Base-by-base conservation (phyloP, 164 flowering plant species). In the Dillenia suffruticosa region DNA sequence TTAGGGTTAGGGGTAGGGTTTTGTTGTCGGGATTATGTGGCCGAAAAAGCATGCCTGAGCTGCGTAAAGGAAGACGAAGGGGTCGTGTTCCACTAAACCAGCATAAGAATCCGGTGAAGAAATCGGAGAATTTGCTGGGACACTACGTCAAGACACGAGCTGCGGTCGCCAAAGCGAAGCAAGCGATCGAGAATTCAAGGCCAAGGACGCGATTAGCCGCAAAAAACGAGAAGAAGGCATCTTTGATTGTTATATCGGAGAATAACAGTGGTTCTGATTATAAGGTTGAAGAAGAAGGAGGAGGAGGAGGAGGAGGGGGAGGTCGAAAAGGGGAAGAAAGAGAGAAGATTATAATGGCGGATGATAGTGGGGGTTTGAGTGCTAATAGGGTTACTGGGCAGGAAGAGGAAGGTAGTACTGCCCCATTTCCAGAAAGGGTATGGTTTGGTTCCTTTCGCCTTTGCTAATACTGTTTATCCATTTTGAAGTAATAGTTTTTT, bases 401-500 rank as follows among this genome's bases (percentile, higher is more conserved):
- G 64, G 91, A 88, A 60, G 92, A 88, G 50, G 89, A 85, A 70
- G 90, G 84, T 40, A 83, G 62, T 44, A 80, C 86, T 10, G 73
- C 88, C 11, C 92, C 92, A 43, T 87, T 87, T 44, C 92, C 96
- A 6, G 96, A 89, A 19, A 82, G 67, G 81, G 96, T 89, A 74
- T 49, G 59, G 13, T 58, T 46, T 26, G 47, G n/a, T 44, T 59
- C 11, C 16, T 14, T 46, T 8, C 19, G 17, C 13, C 26, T 46
- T 56, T 13, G 10, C 56, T 11, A 17, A n/a, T 1, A 12, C 3
- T 52, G 0, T 48, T 44, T 52, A 32, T 32, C 5, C 40, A 4
- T 5, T 32, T 32, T 32, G 40, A 32, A 32, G 40, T 32, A 4
- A 4, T 12, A 19, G 55, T 56, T 44, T 15, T 40, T n/a, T 4